phyloP scores from a whole-genome alignment of 83 land plant species.

The Larix sibirica region DNA sequence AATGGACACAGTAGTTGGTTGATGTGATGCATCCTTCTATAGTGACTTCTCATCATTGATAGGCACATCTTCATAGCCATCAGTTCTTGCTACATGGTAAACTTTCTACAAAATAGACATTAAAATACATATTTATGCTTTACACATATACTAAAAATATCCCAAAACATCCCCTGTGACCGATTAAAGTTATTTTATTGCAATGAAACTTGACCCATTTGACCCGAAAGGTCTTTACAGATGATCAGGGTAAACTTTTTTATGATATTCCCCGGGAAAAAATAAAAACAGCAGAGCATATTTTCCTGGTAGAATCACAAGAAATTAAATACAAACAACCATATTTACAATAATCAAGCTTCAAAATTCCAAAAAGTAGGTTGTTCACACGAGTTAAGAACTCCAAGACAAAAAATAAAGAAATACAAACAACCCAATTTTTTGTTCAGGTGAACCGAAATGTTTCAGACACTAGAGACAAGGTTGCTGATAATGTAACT shows the following conservation, averaged over 20 bases:
- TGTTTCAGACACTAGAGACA: not conserved
- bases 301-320: not conserved
- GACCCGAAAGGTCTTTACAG: no score
- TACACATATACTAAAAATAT: no score
- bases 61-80: slow-evolving; percentile 55
- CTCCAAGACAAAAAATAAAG: not conserved
- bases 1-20: slow-evolving; percentile 68
- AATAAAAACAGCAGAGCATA: not conserved
- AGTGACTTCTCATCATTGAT: slow-evolving; percentile 43
- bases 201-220: no score
- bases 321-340: not conserved
- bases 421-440: not conserved
- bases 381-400: not conserved
- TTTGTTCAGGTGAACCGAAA: not conserved
- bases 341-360: not conserved
- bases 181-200: no score
- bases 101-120: slow-evolving; percentile 24
- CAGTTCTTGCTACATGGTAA: slow-evolving; percentile 38
- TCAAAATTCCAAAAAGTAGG: not conserved
- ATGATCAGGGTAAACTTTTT: no score
- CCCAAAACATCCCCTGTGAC: no score
- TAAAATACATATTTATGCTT: not conserved
- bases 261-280: no score
- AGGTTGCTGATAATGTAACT: not conserved
- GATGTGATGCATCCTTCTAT: slow-evolving; percentile 60